Conservation (phyloP, 768 basidiomycete species). For the Boletus rubescentipes region DNA sequence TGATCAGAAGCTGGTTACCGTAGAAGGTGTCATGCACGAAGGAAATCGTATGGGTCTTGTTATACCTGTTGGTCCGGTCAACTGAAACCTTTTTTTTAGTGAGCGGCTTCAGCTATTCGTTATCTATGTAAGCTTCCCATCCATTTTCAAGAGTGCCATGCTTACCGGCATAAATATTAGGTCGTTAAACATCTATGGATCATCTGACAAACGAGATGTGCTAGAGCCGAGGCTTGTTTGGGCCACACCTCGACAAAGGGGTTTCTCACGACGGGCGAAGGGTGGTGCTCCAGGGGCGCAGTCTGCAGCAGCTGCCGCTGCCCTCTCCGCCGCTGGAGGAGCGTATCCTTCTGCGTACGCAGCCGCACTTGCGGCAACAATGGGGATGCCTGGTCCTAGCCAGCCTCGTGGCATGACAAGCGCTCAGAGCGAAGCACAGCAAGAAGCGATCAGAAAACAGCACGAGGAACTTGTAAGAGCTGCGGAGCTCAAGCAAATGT, state of each 20-base stretch:
- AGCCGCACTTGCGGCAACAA: slow-evolving; percentile 15
- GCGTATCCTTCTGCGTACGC: slow-evolving; percentile 14
- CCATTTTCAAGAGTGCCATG: background rate
- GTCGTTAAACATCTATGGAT: slow-evolving; percentile 69
- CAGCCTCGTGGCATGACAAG: slow-evolving; percentile 12
- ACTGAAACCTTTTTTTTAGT: slow-evolving; percentile 30
- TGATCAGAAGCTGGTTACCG: slow-evolving; percentile 58
- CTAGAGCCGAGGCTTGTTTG: slow-evolving; percentile 69
- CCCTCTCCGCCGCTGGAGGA: slow-evolving; percentile 15
- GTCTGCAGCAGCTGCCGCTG: slow-evolving; percentile 14
- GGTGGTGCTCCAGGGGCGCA: slow-evolving; percentile 17
- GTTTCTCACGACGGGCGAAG: slow-evolving; percentile 39
- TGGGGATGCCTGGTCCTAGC: slow-evolving; percentile 21
- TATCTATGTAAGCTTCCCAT: slow-evolving; percentile 58
- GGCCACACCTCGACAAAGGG: slow-evolving; percentile 71
- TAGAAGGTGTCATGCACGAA: slow-evolving; percentile 67
- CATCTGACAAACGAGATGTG: slow-evolving; percentile 53
- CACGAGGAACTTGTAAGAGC: slow-evolving; percentile 58
- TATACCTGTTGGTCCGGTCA: background rate
- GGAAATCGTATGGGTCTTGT: slow-evolving; percentile 55
- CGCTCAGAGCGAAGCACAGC: slow-evolving; percentile 36
- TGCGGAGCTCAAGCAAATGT: slow-evolving; percentile 61
- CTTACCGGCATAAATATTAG: slow-evolving; percentile 34
- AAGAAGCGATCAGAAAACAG: slow-evolving; percentile 28
- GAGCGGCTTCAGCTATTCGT: slow-evolving; percentile 47